Percentiles rank a stretch among this genome's conserved stretches.
These are phyloP conservation scores for Mesembryanthemum crystallinum DNA, from an alignment of 148 eudicot genomes.

Conservation along the genomic window DNA sequence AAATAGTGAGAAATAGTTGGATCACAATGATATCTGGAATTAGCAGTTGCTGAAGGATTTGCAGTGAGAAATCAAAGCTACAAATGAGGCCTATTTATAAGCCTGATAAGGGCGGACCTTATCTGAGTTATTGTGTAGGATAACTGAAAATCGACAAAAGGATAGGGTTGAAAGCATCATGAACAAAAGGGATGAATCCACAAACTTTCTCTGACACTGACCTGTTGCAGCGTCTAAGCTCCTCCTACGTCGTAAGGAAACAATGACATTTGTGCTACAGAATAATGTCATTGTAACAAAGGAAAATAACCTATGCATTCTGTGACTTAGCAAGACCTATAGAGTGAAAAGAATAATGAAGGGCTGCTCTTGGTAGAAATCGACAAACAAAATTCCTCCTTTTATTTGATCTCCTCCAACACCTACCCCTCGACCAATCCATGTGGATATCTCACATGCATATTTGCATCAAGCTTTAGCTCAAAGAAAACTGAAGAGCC, in stretches of 20 bases:
- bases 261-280: conserved; percentile 19
- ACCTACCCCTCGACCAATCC: conserved; percentile 19
- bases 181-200: conserved; percentile 10
- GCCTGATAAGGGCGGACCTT: conserved; percentile 1
- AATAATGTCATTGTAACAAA: background rate
- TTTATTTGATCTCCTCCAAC: conserved; percentile 11
- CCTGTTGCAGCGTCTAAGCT: conserved; percentile 17
- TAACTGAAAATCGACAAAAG: conserved; percentile 9
- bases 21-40: background rate
- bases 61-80: conserved; percentile 1
- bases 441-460: background rate
- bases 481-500: conserved; percentile 28
- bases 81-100: conserved; percentile 25
- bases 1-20: background rate
- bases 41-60: background rate
- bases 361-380: conserved; percentile 6
- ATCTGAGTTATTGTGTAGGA: background rate
- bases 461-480: conserved; percentile 6
- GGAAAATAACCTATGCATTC: conserved; percentile 11
- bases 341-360: conserved; percentile 25
- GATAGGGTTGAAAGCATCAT: conserved; percentile 17
- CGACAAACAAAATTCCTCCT: background rate
- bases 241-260: conserved; percentile 15
- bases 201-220: conserved; percentile 13
- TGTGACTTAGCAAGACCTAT: background rate